phyloP scores from a whole-genome alignment of 139 green algal genomes.

The Micromonas pusilla region DNA sequence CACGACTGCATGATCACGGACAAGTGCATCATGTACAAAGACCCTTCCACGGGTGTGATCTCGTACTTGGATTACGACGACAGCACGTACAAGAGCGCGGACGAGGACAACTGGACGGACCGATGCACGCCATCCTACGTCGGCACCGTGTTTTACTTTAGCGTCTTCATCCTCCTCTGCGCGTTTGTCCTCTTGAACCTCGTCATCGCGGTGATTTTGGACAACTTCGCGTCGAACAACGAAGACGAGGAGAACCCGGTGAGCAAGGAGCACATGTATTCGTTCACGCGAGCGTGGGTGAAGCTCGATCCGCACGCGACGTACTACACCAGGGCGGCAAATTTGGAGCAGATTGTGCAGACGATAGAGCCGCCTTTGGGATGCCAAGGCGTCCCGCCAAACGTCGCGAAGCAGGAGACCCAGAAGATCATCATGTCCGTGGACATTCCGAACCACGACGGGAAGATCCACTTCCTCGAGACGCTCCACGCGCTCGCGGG shows the following conservation, averaged over 20 bases:
- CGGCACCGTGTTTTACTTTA: conserved; percentile 35
- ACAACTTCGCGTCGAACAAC: conserved; percentile 35
- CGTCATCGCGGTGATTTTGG: conserved; percentile 64
- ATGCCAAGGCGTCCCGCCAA: background rate
- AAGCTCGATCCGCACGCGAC: conserved; percentile 25
- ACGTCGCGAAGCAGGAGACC: conserved; percentile 1
- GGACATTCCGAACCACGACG: conserved; percentile 44
- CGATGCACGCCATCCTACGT: conserved; percentile 22
- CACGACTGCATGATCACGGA: conserved; percentile 52
- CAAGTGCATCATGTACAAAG: background rate
- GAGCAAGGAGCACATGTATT: conserved; percentile 4
- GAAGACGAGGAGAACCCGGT: conserved; percentile 1
- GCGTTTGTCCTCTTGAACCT: conserved; percentile 70
- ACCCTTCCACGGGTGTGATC: conserved; percentile 25
- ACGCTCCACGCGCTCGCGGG: conserved; percentile 59
- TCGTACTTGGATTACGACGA: background rate
- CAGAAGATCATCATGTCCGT: conserved; percentile 43
- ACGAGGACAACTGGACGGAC: conserved; percentile 21
- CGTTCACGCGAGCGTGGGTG: conserved; percentile 12
- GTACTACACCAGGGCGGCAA: background rate
- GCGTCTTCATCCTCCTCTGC: conserved; percentile 46
- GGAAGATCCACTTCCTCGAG: conserved; percentile 56
- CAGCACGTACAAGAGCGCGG: background rate
- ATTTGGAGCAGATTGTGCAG: background rate
- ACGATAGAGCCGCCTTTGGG: background rate